Conservation (phyloP, 1,284 basidiomycete genomes). For the Moesziomyces antarcticus region DNA sequence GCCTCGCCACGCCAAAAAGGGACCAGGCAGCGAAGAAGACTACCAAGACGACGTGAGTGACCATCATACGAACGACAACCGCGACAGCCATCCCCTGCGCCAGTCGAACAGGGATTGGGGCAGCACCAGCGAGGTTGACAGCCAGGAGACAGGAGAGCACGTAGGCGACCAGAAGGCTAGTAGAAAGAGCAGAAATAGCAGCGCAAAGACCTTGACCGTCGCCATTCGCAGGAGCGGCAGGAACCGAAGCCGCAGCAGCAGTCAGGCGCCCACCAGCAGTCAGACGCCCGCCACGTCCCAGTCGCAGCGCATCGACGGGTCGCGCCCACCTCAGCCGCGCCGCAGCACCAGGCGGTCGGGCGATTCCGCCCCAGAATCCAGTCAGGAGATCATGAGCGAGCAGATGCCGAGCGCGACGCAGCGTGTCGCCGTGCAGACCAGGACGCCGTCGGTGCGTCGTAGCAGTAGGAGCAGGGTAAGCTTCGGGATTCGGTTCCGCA, state of each 20-base stretch:
- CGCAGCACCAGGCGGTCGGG: conserved; percentile 21
- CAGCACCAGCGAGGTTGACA: background rate
- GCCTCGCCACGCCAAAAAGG: conserved; percentile 22
- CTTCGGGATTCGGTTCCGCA: background rate
- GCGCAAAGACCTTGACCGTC: background rate
- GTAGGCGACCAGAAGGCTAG: background rate
- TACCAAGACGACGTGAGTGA: conserved; percentile 39
- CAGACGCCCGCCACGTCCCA: too few species aligned
- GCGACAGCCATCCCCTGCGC: too few species aligned
- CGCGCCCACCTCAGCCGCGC: background rate
- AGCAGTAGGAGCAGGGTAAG: background rate
- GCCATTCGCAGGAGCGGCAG: background rate
- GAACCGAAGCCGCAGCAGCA: background rate
- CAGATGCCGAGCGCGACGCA: background rate
- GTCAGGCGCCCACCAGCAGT: background rate
- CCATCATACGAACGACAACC: background rate
- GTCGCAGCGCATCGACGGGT: too few species aligned
- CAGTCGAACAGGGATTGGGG: background rate
- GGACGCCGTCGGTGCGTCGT: background rate
- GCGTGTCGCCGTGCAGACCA: background rate
- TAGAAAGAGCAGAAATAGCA: background rate
- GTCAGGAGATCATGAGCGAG: conserved; percentile 2
- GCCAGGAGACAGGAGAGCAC: too few species aligned
- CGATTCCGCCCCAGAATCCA: conserved; percentile 14
- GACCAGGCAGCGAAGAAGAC: conserved; percentile 37